A percentile compares a stretch with the other conserved stretches of the same genome.
phyloP scores from a whole-genome alignment of 352 stramenopile genomes.

The Albugo candida region DNA sequence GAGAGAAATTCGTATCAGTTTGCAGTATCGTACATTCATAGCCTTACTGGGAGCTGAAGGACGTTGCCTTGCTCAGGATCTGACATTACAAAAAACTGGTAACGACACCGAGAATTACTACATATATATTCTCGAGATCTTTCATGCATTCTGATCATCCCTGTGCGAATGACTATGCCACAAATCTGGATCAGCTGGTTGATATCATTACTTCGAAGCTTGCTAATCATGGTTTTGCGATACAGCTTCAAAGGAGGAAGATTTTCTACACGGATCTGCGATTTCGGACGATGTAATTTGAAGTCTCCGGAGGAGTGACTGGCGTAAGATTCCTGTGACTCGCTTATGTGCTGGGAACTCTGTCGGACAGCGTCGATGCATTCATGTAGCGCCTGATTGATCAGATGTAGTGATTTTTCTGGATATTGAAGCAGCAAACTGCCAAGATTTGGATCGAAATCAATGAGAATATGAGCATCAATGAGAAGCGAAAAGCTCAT shows the following conservation, averaged over 20 bases:
- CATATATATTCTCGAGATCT: constrained; percentile 75
- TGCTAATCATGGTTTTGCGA: constrained; percentile 73
- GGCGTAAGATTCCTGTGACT: constrained; percentile 10
- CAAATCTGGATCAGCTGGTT: constrained; percentile 72
- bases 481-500: constrained; percentile 23
- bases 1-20: background rate
- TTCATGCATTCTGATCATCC: constrained; percentile 88
- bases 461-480: constrained; percentile 64
- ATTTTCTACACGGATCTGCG: constrained; percentile 81
- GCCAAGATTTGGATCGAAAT: constrained; percentile 52
- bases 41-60: constrained; percentile 44
- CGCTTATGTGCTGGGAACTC: constrained; percentile 8
- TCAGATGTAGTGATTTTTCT: constrained; percentile 66
- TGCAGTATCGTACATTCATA: constrained; percentile 1
- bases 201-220: constrained; percentile 81
- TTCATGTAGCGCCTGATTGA: constrained; percentile 63
- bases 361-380: constrained; percentile 15
- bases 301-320: constrained; percentile 6
- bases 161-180: constrained; percentile 80
- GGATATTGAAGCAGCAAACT: constrained; percentile 80
- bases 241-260: constrained; percentile 54
- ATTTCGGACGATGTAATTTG: constrained; percentile 17
- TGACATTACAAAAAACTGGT: constrained; percentile 68
- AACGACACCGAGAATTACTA: constrained; percentile 38
- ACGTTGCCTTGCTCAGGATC: constrained; percentile 85